These are phyloP conservation scores for Lichtheimia ornata DNA, from an alignment of 371 early-diverging fungal species.

Conservation along the genomic window DNA sequence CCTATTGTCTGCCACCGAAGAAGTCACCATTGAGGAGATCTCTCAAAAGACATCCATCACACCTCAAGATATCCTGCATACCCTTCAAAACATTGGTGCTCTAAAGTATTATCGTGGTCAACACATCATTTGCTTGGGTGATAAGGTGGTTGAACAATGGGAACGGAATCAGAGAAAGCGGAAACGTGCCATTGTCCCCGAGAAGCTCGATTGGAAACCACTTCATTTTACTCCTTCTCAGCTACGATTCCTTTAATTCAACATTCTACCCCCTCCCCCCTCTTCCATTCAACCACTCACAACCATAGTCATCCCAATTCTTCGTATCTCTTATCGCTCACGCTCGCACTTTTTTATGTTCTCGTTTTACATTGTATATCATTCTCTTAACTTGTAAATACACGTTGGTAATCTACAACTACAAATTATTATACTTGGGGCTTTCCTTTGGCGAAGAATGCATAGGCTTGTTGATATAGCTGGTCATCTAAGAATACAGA, in stretches of 20 bases:
- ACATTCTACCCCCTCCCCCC: not conserved
- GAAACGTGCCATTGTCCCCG: slow-evolving; percentile 77
- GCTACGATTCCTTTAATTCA: slow-evolving; percentile 51
- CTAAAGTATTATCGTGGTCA: slow-evolving; percentile 94
- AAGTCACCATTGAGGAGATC: slow-evolving; percentile 80
- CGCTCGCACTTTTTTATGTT: too few relatives aligned
- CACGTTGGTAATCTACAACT: too few relatives aligned
- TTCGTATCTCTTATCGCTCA: too few relatives aligned
- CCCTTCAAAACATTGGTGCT: slow-evolving; percentile 89
- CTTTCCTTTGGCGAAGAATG: slow-evolving; percentile 6
- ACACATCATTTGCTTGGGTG: slow-evolving; percentile 88
- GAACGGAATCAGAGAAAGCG: slow-evolving; percentile 73
- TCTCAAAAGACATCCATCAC: slow-evolving; percentile 88
- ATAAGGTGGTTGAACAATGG: slow-evolving; percentile 84
- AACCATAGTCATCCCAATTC: too few relatives aligned
- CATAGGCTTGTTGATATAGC: slow-evolving; percentile 3
- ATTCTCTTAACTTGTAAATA: too few relatives aligned
- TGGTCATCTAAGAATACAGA: slow-evolving; percentile 9
- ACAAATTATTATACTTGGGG: not conserved
- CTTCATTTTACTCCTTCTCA: slow-evolving; percentile 79
- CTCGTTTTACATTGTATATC: too few relatives aligned
- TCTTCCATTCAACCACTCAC: too few relatives aligned
- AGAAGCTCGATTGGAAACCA: slow-evolving; percentile 79
- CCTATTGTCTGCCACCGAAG: slow-evolving; percentile 50
- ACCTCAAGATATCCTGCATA: slow-evolving; percentile 92